These are phyloP conservation scores for Candida sakaeoensis DNA, from an alignment of 805 yeast genomes.

Conservation along the genomic window DNA sequence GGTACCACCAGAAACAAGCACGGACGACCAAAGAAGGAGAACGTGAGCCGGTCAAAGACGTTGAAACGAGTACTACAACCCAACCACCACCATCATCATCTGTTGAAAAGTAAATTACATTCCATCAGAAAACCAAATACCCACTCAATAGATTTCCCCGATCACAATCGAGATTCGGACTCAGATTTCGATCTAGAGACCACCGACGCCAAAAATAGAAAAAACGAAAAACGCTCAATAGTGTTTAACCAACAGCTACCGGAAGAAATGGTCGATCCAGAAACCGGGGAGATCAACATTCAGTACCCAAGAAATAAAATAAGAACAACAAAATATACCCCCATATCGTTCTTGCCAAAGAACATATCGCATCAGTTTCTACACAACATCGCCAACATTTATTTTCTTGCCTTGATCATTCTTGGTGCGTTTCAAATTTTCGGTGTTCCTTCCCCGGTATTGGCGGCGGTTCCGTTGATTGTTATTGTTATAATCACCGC, in stretches of 20 bases:
- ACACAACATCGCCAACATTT: conserved; percentile 83
- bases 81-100: conserved; percentile 22
- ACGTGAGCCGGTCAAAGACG: conserved; percentile 47
- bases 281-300: conserved; percentile 54
- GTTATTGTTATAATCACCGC: conserved; percentile 75
- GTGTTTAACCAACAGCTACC: conserved; percentile 63
- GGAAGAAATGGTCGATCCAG: conserved; percentile 50
- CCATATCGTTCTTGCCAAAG: conserved; percentile 82
- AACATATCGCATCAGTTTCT: conserved; percentile 72
- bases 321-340: conserved; percentile 93
- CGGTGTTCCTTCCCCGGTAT: conserved; percentile 76
- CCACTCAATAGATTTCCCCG: conserved; percentile 12
- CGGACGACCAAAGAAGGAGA: conserved; percentile 55
- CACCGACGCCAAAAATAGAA: conserved; percentile 31
- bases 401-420: conserved; percentile 75
- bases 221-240: conserved; percentile 40
- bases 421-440: conserved; percentile 75
- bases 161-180: conserved; percentile 8
- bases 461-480: conserved; percentile 74
- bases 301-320: conserved; percentile 86
- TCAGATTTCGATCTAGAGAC: conserved; percentile 21
- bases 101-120: conserved; percentile 2
- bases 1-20: conserved; percentile 80
- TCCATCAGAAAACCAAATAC: conserved; percentile 10
- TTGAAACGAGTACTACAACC: conserved; percentile 41